phyloP scores from a whole-genome alignment of 108 stramenopile genomes.

The Pseudonitzschia multistriata region DNA sequence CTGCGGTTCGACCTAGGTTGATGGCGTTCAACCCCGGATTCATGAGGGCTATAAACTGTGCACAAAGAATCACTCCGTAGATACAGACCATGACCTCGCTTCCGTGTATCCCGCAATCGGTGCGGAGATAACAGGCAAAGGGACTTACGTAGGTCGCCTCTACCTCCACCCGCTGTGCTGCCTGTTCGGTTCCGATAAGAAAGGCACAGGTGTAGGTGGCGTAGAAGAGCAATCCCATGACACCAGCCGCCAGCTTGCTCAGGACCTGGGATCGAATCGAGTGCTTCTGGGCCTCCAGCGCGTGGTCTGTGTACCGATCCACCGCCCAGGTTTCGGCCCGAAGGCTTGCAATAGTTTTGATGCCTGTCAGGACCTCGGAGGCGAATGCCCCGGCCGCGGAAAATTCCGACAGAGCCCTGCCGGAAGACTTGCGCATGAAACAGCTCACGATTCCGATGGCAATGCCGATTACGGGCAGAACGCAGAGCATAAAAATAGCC shows the following conservation, averaged over 20 bases:
- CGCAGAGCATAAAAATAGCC: slow-evolving; percentile 28
- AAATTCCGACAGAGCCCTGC: slow-evolving; percentile 24
- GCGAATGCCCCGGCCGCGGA: slow-evolving; percentile 37
- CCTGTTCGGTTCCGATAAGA: slow-evolving; percentile 41
- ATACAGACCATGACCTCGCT: slow-evolving; percentile 44
- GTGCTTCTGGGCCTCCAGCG: slow-evolving; percentile 27
- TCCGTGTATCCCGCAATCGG: slow-evolving; percentile 38
- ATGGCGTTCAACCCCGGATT: slow-evolving; percentile 39
- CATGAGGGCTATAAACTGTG: slow-evolving; percentile 37
- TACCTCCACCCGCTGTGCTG: slow-evolving; percentile 16
- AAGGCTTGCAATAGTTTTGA: slow-evolving; percentile 39
- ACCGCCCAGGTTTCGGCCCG: slow-evolving; percentile 43
- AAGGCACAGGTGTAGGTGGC: slow-evolving; percentile 40
- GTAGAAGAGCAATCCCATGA: slow-evolving; percentile 43
- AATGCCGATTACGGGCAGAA: slow-evolving; percentile 40
- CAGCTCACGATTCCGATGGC: slow-evolving; percentile 34
- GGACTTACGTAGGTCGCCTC: slow-evolving; percentile 8
- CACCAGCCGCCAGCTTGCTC: slow-evolving; percentile 3
- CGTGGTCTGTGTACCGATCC: slow-evolving; percentile 25
- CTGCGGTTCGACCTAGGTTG: slow-evolving; percentile 44
- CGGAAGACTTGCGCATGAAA: slow-evolving; percentile 34
- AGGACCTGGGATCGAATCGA: slow-evolving; percentile 11
- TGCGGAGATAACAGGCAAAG: neutral
- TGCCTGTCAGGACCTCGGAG: slow-evolving; percentile 38
- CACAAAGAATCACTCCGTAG: slow-evolving; percentile 38